Evolutionary conservation across 306 rosid species (phyloP), one percentile per base, ranked within the genome.

Genomic region (Trifolium fragiferum): DNA sequence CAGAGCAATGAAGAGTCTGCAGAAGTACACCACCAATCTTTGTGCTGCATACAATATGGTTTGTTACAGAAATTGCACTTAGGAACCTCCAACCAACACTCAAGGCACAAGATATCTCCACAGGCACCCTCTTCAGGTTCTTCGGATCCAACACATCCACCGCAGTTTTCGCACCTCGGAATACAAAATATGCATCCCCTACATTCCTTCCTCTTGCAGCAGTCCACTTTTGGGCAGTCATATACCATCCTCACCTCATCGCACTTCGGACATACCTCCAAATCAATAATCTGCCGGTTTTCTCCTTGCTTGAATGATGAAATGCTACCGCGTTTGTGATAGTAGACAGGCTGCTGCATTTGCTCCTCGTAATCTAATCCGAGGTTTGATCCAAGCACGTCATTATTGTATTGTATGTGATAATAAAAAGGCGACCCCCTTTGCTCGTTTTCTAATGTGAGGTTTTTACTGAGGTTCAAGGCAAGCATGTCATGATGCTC

Each of bases 121-220:
- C 98, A 91, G 6, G 84, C 90, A 77, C 82, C 70, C 30, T 82
- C 91, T 72, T 88, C 97, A 25, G 43, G 10, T 81, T 84, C 89
- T 55, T 80, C 80, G 1, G 74, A 58, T 21, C 16, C 84, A 15
- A 87, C 7, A 64, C 98, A 94, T 21, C 62, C 68, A 2, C 96
- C 96, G 12, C 98, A 94, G 72, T 91, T 89, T 76, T 65, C 87
- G 64, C 98, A 94, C 86, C 98, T 89, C 0, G 88, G 82, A 57
- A 90, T 74, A 77, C 98, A 89, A 67, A 70, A 43, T n/a, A 4
- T 76, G 88, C 98, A 93, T 23, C 83, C 96, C 69, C 81, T 86
- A 61, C 97, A 87, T 63, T 76, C 82, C 69, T 47, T 81, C 64
- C 41, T 74, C 82, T 76, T 84, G 85, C 94, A 88, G 86, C 96